Base-by-base conservation (phyloP, 768 basidiomycete genomes). In the Neoboletus magnificus region DNA sequence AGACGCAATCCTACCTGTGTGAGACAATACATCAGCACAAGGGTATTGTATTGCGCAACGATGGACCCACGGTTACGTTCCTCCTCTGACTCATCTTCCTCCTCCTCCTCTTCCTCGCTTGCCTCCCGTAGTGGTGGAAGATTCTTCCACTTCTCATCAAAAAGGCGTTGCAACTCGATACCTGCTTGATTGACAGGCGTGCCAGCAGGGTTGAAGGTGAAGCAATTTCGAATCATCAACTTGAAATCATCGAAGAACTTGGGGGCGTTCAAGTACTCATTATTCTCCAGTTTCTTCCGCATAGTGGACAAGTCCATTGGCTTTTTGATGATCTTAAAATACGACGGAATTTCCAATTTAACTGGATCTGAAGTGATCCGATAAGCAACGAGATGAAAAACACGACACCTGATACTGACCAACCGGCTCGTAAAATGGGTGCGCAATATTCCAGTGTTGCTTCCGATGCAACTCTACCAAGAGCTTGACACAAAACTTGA, bases 221-320 rank as follows among this genome's bases (percentile, higher is more conserved):
- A 87, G 69, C 95, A 98, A 70, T 99, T 99, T 47, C 86, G 82
- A 65, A 98, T 88, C 89, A 98, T 94, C 58, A 96, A 77, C 72
- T 88, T 90, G 77, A 98, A 90, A 73, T 99, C 97, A 30, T 86
- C 83, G 60, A 88, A 86, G 69, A 98, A 93, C 66, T 87, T 85
- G 47, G 82, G 76, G 2, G 91, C 87, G n/a, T 78, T 86, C 1
- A 80, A 61, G 68, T 98, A 99, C 57, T 88, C 84, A 49, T 81
- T 77, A 33, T 76, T 77, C 40, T 93, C 89, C 46, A 99, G 78
- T 73, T 94, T 96, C 70, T 76, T 82, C 62, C 85, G 84, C 78
- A 99, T 94, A 10, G 91, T 93, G 12, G 84, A 81, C 56, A 99
- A 70, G 71, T 99, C 97, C 92, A 99, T 98, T 4, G 97, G 97